Base-by-base conservation (phyloP, 305 asterid species). In the Solanum hybrid region DNA sequence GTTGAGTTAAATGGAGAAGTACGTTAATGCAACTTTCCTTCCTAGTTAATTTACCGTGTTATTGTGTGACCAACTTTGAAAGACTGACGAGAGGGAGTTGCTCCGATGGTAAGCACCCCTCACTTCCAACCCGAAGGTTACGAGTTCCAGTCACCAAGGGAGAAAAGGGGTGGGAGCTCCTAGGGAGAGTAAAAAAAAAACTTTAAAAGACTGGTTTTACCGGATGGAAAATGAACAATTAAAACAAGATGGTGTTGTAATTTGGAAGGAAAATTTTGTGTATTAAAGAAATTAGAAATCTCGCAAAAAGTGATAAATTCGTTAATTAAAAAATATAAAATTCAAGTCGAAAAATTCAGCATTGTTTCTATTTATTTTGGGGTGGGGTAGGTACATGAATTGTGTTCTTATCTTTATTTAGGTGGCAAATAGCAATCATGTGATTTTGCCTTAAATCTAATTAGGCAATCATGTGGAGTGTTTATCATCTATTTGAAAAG, bases 401-500 rank as follows among this genome's bases (percentile, higher is more conserved):
- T 39, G 20, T 83, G 15, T 41, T 83, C 3, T 41, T 27, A 29
- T 83, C 37, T 27, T 27, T 41, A 22, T 83, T 45, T 83, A 83
- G 87, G 73, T 83, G 38, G 72, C 13, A 29, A 86, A 22, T 26
- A 82, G 88, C 73, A 51, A 90, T 76, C 83, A 83, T 89, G 87
- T 90, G 90, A 27, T 61, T 27, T 76, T 84, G 81, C 61, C 77
- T 75, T 36, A 11, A 57, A 13, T 87, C 17, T 14, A 61, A 31
- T 29, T 37, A 31, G 39, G 84, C 85, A 27, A 87, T 68, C 88
- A 90, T 90, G 88, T 79, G 88, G 37, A 36, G 17, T 72, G 89
- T 41, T 83, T 27, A 83, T 15, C 87, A 83, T 83, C 73, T 41
- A 83, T 83, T 82, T 41, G 73, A 6, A 41, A 83, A 27, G 51